Percentiles rank a stretch among this genome's conserved stretches.
phyloP scores from a whole-genome alignment of 768 basidiomycete genomes.

The Collybia sp. region DNA sequence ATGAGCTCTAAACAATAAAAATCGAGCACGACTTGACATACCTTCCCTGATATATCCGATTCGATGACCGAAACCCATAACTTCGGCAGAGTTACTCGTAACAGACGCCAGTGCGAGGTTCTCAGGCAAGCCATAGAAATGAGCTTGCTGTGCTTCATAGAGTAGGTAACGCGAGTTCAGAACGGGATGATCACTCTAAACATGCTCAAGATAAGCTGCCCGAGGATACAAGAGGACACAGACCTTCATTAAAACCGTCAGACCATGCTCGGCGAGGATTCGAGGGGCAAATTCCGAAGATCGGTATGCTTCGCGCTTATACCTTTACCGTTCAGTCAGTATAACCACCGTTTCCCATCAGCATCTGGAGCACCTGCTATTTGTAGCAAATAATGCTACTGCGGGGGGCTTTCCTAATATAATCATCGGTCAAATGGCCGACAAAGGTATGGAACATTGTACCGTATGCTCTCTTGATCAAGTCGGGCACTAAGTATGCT shows the following conservation, averaged over 20 bases:
- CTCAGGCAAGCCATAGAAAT: constrained; percentile 72
- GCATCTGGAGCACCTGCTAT: constrained; percentile 22
- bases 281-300: constrained; percentile 78
- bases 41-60: constrained; percentile 75
- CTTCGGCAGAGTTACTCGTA: constrained; percentile 65
- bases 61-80: constrained; percentile 75
- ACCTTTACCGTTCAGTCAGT: constrained; percentile 27
- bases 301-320: constrained; percentile 80
- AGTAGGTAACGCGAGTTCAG: constrained; percentile 71
- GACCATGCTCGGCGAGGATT: constrained; percentile 61
- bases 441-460: constrained; percentile 13
- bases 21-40: constrained; percentile 12
- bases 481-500: constrained; percentile 76
- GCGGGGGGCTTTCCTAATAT: constrained; percentile 60
- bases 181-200: constrained; percentile 62
- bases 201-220: background rate
- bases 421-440: background rate
- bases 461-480: constrained; percentile 69
- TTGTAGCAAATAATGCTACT: constrained; percentile 70
- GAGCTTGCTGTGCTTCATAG: constrained; percentile 82
- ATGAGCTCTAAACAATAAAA: constrained; percentile 1
- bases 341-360: background rate
- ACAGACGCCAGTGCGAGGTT: constrained; percentile 72
- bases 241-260: constrained; percentile 76
- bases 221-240: constrained; percentile 1